Conservation (phyloP, 2,329 filamentous ascomycete species). For the Diaporthe ilicicola region DNA sequence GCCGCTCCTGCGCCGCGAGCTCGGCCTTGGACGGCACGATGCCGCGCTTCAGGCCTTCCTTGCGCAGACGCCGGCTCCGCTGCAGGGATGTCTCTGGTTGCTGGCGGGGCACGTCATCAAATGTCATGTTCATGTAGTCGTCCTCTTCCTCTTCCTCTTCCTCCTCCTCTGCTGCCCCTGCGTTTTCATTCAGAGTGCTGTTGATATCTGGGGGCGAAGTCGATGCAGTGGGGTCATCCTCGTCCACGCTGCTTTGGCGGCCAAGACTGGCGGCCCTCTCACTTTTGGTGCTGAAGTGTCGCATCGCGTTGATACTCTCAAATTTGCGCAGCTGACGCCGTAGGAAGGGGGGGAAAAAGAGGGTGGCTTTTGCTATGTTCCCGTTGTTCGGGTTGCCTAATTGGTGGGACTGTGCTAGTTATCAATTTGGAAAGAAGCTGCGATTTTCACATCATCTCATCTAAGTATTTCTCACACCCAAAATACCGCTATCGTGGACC, state of each 20-base stretch:
- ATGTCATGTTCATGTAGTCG: slow-evolving; percentile 97
- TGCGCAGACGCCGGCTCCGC: slow-evolving; percentile 60
- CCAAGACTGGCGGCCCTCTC: not conserved
- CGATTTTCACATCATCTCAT: not conserved
- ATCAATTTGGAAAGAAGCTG: not conserved
- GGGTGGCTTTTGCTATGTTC: not conserved
- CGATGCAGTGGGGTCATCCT: not conserved
- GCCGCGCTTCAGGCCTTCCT: slow-evolving; percentile 73
- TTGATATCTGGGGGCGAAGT: not conserved
- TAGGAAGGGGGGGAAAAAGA: too few species aligned
- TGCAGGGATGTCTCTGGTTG: slow-evolving; percentile 60
- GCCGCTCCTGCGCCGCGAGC: slow-evolving; percentile 76
- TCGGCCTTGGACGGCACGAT: slow-evolving; percentile 83
- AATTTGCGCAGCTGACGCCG: not conserved
- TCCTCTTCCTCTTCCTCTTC: slow-evolving; percentile 75
- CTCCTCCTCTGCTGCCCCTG: slow-evolving; percentile 6
- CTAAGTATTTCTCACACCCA: not conserved
- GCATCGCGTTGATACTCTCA: slow-evolving; percentile 7
- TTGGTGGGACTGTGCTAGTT: not conserved
- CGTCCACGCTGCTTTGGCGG: slow-evolving; percentile 12
- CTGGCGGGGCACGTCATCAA: slow-evolving; percentile 69
- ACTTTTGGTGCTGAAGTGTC: slow-evolving; percentile 18
- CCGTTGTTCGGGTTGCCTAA: not conserved
- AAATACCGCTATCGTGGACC: not conserved
- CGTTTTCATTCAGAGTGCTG: not conserved